Evolutionary conservation across 1,284 basidiomycete genomes (phyloP).

Genomic region (Sutorius eximius): DNA sequence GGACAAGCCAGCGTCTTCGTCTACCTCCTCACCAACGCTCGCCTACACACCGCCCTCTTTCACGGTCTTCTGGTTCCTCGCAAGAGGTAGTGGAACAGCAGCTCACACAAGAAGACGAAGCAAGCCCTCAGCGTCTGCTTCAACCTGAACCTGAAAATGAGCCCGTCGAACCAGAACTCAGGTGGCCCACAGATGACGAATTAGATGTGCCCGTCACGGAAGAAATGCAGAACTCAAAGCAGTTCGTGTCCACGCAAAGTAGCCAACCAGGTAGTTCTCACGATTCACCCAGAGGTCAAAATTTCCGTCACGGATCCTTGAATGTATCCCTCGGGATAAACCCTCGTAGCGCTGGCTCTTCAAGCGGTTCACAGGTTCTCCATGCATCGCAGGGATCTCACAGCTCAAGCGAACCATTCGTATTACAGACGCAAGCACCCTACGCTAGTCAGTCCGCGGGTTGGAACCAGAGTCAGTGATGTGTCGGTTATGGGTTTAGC

Average conservation of each 20-base stretch:
- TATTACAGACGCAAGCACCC: slow-evolving; percentile 52
- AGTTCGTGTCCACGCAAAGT: not conserved
- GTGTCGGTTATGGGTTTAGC: too few species aligned
- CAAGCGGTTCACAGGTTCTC: not conserved
- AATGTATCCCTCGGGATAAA: slow-evolving; percentile 12
- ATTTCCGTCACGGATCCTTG: slow-evolving; percentile 27
- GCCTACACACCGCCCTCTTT: slow-evolving; percentile 9
- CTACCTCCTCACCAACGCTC: slow-evolving; percentile 8
- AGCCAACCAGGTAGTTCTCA: not conserved
- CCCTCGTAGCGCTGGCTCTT: not conserved
- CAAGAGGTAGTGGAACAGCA: slow-evolving; percentile 35
- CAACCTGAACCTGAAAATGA: slow-evolving; percentile 6
- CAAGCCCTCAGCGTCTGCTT: slow-evolving; percentile 3
- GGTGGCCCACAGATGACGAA: slow-evolving; percentile 32
- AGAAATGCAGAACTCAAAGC: not conserved
- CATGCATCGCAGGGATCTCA: slow-evolving; percentile 21
- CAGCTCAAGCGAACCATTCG: slow-evolving; percentile 21
- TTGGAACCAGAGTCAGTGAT: slow-evolving; percentile 23
- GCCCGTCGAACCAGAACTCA: slow-evolving; percentile 22
- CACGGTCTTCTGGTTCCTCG: slow-evolving; percentile 28
- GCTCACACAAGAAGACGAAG: slow-evolving; percentile 30
- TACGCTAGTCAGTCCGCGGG: slow-evolving; percentile 44
- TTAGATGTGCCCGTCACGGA: not conserved
- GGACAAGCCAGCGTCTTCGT: slow-evolving; percentile 4
- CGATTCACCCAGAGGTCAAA: slow-evolving; percentile 12